Evolutionary conservation across 176 grass and related monocot genomes (phyloP).

Genomic region (Leersia perrieri): DNA sequence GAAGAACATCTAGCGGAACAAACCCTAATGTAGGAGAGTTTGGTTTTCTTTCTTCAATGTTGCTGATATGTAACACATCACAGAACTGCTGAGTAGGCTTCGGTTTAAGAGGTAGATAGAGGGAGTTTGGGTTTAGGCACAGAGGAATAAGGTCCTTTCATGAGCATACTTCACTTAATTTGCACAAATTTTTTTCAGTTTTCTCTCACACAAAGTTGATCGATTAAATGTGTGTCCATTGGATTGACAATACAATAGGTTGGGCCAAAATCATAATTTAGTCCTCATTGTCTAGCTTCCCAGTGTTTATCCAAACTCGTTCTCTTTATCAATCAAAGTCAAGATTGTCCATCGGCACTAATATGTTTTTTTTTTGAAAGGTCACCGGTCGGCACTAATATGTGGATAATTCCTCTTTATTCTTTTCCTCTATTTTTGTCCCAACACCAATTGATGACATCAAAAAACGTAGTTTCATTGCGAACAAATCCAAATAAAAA

Average conservation of each 20-base stretch:
- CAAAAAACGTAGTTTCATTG: not conserved
- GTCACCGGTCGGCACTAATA: not conserved
- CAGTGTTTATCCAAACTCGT: not conserved
- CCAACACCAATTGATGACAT: not conserved
- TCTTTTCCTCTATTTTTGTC: not conserved
- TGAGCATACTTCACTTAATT: not conserved
- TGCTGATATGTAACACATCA: not conserved
- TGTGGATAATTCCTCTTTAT: not conserved
- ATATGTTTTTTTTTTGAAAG: no score
- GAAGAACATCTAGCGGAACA: not conserved
- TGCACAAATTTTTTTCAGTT: not conserved
- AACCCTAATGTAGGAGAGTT: not conserved
- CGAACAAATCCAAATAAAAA: not conserved
- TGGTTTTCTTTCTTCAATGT: not conserved
- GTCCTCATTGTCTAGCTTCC: not conserved
- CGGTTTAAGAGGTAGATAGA: no score
- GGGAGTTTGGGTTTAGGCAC: no score
- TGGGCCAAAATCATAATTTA: not conserved
- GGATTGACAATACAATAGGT: no score
- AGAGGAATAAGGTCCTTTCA: no score
- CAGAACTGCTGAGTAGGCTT: not conserved
- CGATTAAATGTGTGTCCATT: no score
- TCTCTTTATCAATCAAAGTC: not conserved
- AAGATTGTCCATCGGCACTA: not conserved
- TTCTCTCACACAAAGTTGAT: not conserved